Evolutionary conservation across 140 eudicot genomes (phyloP), one percentile per base, ranked within the genome.

Genomic region (Erigeron philadelphicus): DNA sequence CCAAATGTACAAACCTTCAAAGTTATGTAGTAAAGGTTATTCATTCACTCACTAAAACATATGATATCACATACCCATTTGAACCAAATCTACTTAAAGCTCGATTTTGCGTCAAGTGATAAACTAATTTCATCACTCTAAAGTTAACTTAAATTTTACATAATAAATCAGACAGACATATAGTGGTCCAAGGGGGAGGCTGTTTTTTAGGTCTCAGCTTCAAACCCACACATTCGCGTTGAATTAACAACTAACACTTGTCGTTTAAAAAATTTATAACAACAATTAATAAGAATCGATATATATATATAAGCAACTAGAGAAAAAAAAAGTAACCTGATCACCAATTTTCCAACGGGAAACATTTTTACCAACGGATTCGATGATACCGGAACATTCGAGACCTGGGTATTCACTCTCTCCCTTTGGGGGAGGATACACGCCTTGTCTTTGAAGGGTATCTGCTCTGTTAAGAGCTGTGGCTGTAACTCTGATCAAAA

Each of bases 401-500:
- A 89, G 88, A 45, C 98, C 98, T 3, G 78, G 96, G 67, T 81
- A 83, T 40, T 75, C 83, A 54, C 95, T 84, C 9, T 83, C 90
- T 5, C 94, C 96, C 52, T 82, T 76, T 0, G 93, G 98, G 9
- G 95, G 86, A 50, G 96, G 94, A 70, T 93, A 66, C 54, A 54
- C 63, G 19, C 98, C 98, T 74, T 72, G 80, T 7, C 96, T 83
- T 77, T 93, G 98, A 76, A 93, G 87, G 35, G 94, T 84, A 76
- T 93, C 98, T 12, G 98, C 98, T 68, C 96, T 67, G 83, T 93
- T 93, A 23, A 93, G 79, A 10, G 94, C 96, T 3, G 95, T 84
- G 61, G 96, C 98, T 47, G 71, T 88, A 7, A 93, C 79, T 81
- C 60, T 87, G 69, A 93, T 85, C 83, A 93, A 62, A 17, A 89